Conservation (phyloP, 2,329 filamentous ascomycete genomes). For the Colletotrichum plurivorum region DNA sequence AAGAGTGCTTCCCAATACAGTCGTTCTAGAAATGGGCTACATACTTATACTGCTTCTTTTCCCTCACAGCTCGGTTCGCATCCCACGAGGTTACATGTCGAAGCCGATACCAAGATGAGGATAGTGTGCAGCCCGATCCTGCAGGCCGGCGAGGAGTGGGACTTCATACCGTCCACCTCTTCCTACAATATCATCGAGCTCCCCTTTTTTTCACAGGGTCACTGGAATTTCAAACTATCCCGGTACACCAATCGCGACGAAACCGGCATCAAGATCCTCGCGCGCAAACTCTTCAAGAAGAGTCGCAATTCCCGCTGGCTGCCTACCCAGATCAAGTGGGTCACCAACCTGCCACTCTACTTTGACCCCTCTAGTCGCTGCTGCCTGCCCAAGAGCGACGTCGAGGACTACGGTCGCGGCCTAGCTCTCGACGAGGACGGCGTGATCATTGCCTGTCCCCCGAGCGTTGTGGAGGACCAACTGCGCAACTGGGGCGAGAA, state of each 20-base stretch:
- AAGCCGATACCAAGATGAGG: neutral
- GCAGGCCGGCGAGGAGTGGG: neutral
- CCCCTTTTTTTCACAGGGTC: neutral
- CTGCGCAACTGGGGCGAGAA: neutral
- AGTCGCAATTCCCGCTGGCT: neutral
- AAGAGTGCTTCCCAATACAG: neutral
- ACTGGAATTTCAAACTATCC: too few species aligned
- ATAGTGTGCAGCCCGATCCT: neutral
- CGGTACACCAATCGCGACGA: neutral
- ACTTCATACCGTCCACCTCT: neutral
- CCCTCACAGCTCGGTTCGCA: neutral
- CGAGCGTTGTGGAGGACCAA: neutral
- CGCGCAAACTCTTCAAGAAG: neutral
- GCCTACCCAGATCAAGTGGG: neutral
- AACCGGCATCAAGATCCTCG: neutral
- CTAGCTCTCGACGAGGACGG: neutral
- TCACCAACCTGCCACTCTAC: neutral
- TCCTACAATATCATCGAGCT: slow-evolving; percentile 1
- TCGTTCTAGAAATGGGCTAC: neutral
- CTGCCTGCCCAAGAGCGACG: neutral
- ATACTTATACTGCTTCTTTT: neutral
- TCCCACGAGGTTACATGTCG: neutral
- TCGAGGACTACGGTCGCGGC: neutral
- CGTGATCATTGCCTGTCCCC: neutral
- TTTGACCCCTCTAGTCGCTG: neutral